phyloP scores from a whole-genome alignment of 768 basidiomycete genomes.

The Mycena venus region DNA sequence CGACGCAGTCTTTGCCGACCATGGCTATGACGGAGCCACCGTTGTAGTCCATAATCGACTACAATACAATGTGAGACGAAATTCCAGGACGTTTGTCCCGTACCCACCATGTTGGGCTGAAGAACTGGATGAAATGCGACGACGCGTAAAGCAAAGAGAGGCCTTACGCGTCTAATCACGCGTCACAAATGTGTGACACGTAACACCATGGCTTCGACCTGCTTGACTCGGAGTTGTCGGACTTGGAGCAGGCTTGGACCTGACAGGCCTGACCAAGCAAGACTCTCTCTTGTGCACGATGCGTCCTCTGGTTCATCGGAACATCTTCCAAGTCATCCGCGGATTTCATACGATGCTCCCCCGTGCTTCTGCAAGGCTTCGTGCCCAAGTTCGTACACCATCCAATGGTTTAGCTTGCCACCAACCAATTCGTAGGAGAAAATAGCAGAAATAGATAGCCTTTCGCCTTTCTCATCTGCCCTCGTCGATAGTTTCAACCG shows the following conservation, averaged over 20 bases:
- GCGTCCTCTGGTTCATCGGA: not conserved
- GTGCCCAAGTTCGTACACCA: constrained; percentile 31
- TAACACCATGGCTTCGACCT: not conserved
- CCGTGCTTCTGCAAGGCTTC: constrained; percentile 9
- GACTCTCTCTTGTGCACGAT: not conserved
- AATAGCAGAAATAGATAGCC: constrained; percentile 68
- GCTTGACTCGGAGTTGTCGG: too few species aligned
- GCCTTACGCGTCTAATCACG: constrained; percentile 61
- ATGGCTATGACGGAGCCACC: constrained; percentile 99
- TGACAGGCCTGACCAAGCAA: constrained; percentile 4
- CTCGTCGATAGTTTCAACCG: constrained; percentile 74
- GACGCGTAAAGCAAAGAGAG: constrained; percentile 36
- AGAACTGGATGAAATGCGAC: constrained; percentile 28
- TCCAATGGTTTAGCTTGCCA: not conserved
- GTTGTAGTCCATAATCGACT: constrained; percentile 95
- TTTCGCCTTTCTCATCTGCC: constrained; percentile 60
- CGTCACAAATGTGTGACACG: not conserved
- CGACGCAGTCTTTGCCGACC: constrained; percentile 98
- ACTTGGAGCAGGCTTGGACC: not conserved
- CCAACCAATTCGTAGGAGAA: constrained; percentile 58
- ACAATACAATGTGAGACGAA: constrained; percentile 32
- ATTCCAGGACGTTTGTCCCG: not conserved
- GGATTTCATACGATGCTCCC: constrained; percentile 3
- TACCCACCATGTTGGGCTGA: constrained; percentile 56
- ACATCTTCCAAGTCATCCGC: not conserved